Evolutionary conservation across 768 basidiomycete genomes (phyloP).

Genomic region (Cystobasidium ongulense): DNA sequence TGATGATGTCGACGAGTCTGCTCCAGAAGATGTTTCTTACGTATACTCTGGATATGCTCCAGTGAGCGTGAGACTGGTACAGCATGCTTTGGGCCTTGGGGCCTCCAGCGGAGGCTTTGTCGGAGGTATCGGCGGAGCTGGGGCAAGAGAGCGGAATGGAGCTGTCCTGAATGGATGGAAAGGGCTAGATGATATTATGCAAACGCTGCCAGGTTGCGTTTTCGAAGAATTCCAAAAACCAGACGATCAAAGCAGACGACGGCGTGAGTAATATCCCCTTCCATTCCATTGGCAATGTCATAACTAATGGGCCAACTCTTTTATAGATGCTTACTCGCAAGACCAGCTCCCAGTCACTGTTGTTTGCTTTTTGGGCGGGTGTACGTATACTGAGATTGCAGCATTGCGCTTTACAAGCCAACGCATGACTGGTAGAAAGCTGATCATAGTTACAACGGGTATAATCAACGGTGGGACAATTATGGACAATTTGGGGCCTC

Average conservation of each 20-base stretch:
- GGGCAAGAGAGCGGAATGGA: conserved; percentile 49
- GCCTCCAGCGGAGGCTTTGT: not conserved
- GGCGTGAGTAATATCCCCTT: conserved; percentile 11
- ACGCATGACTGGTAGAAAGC: conserved; percentile 29
- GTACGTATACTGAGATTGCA: conserved; percentile 94
- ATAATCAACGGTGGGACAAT: conserved; percentile 36
- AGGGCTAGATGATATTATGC: conserved; percentile 85
- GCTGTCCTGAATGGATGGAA: conserved; percentile 85
- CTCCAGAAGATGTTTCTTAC: conserved; percentile 86
- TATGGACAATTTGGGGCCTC: conserved; percentile 29
- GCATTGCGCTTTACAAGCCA: conserved; percentile 79
- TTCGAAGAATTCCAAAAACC: conserved; percentile 59
- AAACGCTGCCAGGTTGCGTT: conserved; percentile 71
- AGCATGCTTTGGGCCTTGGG: conserved; percentile 54
- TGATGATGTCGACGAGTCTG: conserved; percentile 59
- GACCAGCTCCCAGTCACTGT: conserved; percentile 71
- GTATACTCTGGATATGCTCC: conserved; percentile 97
- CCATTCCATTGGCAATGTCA: not conserved
- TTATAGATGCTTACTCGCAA: not conserved
- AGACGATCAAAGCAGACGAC: conserved; percentile 19
- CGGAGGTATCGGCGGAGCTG: conserved; percentile 18
- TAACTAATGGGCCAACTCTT: not conserved
- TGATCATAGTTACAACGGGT: conserved; percentile 37
- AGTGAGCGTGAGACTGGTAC: conserved; percentile 78
- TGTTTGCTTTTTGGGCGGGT: conserved; percentile 93